phyloP scores from a whole-genome alignment of 768 basidiomycete genomes.

The Boletus vinaceobasis region DNA sequence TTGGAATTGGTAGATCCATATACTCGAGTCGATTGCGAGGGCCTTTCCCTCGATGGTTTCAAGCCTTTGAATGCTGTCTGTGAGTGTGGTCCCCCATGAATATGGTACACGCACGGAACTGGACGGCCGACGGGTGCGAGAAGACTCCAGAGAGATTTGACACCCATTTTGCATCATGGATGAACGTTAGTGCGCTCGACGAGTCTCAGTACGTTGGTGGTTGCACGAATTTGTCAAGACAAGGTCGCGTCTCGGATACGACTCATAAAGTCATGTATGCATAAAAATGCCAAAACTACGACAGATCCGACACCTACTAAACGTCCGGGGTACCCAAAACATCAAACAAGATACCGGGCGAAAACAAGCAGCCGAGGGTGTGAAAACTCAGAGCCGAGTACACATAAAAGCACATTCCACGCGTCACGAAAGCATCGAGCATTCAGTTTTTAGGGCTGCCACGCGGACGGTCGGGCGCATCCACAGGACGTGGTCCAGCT shows the following conservation, averaged over 20 bases:
- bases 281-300: constrained; percentile 10
- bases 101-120: constrained; percentile 61
- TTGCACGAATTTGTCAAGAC: neutral
- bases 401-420: constrained; percentile 9
- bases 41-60: constrained; percentile 94
- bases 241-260: constrained; percentile 4
- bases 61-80: constrained; percentile 48
- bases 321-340: constrained; percentile 13
- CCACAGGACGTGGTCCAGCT: constrained; percentile 33
- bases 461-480: constrained; percentile 24
- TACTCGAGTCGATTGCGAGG: constrained; percentile 97
- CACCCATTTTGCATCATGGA: constrained; percentile 65
- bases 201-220: neutral
- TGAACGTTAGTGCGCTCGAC: neutral
- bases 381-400: constrained; percentile 7
- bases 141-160: constrained; percentile 93
- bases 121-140: constrained; percentile 92
- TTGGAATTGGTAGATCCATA: constrained; percentile 99
- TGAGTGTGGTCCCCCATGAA: constrained; percentile 3
- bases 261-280: neutral
- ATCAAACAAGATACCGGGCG: constrained; percentile 14
- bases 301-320: constrained; percentile 6
- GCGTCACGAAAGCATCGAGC: neutral
- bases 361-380: constrained; percentile 14
- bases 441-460: constrained; percentile 27